phyloP scores from a whole-genome alignment of 129 eudicot genomes.

The Tanacetum coccineum region DNA sequence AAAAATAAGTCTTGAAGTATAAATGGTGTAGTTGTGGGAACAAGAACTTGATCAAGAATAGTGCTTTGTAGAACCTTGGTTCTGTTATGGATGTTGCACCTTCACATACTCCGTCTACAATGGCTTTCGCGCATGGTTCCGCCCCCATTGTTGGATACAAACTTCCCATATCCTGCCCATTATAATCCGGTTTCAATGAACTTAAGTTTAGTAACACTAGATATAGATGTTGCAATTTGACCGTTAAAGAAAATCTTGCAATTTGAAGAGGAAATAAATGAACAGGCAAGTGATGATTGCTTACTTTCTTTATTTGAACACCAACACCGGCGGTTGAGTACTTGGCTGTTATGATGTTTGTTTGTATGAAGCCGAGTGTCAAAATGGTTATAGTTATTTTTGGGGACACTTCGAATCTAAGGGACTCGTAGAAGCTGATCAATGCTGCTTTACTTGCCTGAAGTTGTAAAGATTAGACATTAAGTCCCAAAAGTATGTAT shows the following conservation, averaged over 20 bases:
- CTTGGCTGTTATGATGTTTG: slow-evolving; percentile 23
- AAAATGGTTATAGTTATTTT: slow-evolving; percentile 21
- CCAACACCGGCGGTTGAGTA: slow-evolving; percentile 20
- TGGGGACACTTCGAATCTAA: slow-evolving; percentile 34
- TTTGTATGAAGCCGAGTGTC: slow-evolving; percentile 28
- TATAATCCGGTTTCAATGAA: too few species aligned
- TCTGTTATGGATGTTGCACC: slow-evolving; percentile 31
- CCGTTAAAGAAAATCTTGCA: too few species aligned
- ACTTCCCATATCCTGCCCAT: slow-evolving; percentile 17
- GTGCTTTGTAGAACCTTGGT: slow-evolving; percentile 23
- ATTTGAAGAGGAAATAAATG: too few species aligned
- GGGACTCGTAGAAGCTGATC: slow-evolving; percentile 36
- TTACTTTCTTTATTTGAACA: slow-evolving; percentile 16
- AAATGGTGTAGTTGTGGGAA: slow-evolving; percentile 24
- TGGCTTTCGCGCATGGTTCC: slow-evolving; percentile 31
- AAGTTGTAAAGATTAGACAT: neutral
- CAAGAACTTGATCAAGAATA: slow-evolving; percentile 25
- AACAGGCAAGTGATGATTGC: neutral
- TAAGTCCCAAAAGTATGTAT: too few species aligned
- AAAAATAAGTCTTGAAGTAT: slow-evolving; percentile 11
- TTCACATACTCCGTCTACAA: slow-evolving; percentile 30
- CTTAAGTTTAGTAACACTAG: too few species aligned
- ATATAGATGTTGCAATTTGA: too few species aligned
- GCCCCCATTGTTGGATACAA: slow-evolving; percentile 23
- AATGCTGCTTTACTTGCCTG: slow-evolving; percentile 51